phyloP scores from a whole-genome alignment of 108 stramenopile genomes.

The Thalassiosira profunda region DNA sequence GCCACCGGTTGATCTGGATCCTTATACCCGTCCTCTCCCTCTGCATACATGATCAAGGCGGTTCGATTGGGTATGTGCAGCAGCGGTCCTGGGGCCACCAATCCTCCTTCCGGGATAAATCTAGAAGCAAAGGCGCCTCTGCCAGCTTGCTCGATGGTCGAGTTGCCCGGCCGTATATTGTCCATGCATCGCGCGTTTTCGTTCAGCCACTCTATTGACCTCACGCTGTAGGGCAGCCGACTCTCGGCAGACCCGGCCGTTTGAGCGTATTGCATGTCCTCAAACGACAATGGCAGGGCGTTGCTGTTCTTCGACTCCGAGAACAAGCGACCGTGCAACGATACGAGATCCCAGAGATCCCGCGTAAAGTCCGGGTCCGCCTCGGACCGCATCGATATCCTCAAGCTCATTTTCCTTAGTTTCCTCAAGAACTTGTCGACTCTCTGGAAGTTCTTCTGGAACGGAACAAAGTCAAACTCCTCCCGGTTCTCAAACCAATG shows the following conservation, averaged over 20 bases:
- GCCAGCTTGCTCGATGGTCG: conserved; percentile 71
- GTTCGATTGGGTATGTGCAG: conserved; percentile 62
- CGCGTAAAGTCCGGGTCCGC: conserved; percentile 34
- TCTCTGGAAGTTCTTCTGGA: conserved; percentile 11
- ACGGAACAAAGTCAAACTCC: conserved; percentile 21
- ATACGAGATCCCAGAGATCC: conserved; percentile 42
- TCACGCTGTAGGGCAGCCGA: conserved; percentile 40
- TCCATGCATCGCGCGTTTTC: conserved; percentile 75
- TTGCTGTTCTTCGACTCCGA: conserved; percentile 27
- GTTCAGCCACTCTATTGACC: conserved; percentile 44
- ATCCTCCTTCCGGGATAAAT: conserved; percentile 55
- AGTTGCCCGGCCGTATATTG: conserved; percentile 62
- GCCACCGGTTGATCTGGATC: conserved; percentile 20
- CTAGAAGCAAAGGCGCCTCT: conserved; percentile 82
- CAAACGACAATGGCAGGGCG: conserved; percentile 39
- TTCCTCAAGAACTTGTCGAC: conserved; percentile 34
- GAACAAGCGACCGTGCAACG: not conserved
- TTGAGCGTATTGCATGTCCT: conserved; percentile 36
- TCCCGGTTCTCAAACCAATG: conserved; percentile 41
- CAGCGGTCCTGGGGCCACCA: conserved; percentile 78
- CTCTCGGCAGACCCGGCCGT: conserved; percentile 37
- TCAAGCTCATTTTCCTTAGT: conserved; percentile 22
- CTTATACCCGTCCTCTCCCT: conserved; percentile 13
- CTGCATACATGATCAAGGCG: conserved; percentile 60
- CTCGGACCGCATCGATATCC: conserved; percentile 19